Conservation (phyloP, 139 green algal genomes). For the Tetraselmis chui region DNA sequence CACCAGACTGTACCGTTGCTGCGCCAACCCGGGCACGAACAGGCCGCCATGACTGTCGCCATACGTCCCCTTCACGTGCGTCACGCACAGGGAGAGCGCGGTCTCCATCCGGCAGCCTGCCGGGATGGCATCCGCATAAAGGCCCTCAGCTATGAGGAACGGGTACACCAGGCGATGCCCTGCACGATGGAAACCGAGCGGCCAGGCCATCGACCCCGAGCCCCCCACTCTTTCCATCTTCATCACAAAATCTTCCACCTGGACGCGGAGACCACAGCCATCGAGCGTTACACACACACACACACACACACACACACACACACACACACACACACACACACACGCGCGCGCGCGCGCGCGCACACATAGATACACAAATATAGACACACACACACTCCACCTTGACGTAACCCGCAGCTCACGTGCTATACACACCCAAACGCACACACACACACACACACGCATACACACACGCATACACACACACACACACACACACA, state of each 20-base stretch:
- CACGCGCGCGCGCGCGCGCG: too few species aligned
- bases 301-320: too few species aligned
- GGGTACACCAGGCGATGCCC: neutral
- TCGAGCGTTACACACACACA: too few species aligned
- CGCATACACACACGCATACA: too few species aligned
- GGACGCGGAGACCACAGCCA: neutral
- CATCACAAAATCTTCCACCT: neutral
- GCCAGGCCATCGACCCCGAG: neutral
- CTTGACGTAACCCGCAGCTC: too few species aligned
- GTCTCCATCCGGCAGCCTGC: neutral
- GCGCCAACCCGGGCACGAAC: neutral
- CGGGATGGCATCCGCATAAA: neutral
- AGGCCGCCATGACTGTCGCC: neutral
- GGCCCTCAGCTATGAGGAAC: neutral
- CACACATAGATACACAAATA: too few species aligned
- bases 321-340: too few species aligned
- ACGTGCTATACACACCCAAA: too few species aligned
- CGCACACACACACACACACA: too few species aligned
- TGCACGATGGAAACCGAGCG: neutral
- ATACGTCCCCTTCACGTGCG: neutral
- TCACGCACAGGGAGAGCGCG: neutral
- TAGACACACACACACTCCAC: too few species aligned
- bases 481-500: too few species aligned
- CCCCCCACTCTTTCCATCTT: neutral
- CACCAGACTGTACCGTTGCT: conserved; percentile 6